Percentiles rank a stretch among this genome's conserved stretches.
Conservation (phyloP, 2,329 filamentous ascomycete genomes). For the Hirsutella rhossiliensis region DNA sequence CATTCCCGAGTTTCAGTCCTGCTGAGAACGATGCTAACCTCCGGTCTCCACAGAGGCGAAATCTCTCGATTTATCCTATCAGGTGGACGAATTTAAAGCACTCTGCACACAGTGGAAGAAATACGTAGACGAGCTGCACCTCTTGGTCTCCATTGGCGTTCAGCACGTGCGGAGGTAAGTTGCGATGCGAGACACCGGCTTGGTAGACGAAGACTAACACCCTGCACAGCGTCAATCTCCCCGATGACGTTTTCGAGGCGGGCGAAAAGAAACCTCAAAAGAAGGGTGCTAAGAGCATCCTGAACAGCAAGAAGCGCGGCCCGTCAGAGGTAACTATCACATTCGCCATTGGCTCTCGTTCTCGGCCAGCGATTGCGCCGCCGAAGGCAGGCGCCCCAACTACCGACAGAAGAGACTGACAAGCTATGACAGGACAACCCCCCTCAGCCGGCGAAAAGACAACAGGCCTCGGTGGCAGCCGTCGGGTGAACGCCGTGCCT, state of each 20-base stretch:
- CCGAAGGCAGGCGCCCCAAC: not conserved
- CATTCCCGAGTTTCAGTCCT: not conserved
- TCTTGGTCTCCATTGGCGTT: slow-evolving; percentile 53
- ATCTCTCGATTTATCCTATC: slow-evolving; percentile 64
- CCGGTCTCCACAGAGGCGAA: slow-evolving; percentile 40
- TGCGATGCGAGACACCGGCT: too few relatives aligned
- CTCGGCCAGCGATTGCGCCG: slow-evolving; percentile 4
- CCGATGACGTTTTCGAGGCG: slow-evolving; percentile 75
- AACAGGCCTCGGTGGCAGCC: slow-evolving; percentile 28
- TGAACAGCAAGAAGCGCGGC: slow-evolving; percentile 34
- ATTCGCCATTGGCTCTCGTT: slow-evolving; percentile 7
- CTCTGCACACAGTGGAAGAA: slow-evolving; percentile 65
- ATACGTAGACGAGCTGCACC: slow-evolving; percentile 61
- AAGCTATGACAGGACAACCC: slow-evolving; percentile 18
- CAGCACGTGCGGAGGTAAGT: slow-evolving; percentile 77
- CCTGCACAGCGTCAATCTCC: slow-evolving; percentile 63
- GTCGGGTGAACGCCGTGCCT: slow-evolving; percentile 15
- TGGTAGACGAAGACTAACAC: not conserved
- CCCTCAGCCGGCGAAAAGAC: slow-evolving; percentile 26
- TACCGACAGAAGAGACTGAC: slow-evolving; percentile 13
- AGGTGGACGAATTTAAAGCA: slow-evolving; percentile 79
- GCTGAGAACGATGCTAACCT: slow-evolving; percentile 15
- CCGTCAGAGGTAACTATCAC: slow-evolving; percentile 30
- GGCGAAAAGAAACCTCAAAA: slow-evolving; percentile 63
- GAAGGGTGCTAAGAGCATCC: slow-evolving; percentile 31